phyloP scores from a whole-genome alignment of 2,329 filamentous ascomycete species.

The Monosporascus sp. region DNA sequence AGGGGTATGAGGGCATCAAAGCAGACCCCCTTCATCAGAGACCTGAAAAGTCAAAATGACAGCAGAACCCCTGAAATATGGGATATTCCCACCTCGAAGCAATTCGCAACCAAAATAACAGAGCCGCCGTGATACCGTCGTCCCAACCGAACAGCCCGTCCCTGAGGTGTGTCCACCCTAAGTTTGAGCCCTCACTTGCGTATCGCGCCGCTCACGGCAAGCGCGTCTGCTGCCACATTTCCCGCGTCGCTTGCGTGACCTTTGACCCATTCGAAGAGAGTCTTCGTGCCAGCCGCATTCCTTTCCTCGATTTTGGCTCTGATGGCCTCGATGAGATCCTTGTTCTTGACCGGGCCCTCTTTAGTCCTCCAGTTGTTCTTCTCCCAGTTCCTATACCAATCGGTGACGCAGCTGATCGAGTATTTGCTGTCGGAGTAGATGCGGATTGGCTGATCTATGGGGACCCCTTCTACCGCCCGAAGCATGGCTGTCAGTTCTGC shows the following conservation, averaged over 20 bases:
- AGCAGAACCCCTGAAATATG: too few species aligned
- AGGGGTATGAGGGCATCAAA: too few species aligned
- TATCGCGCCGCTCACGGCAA: slow-evolving; percentile 65
- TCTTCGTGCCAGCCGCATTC: slow-evolving; percentile 52
- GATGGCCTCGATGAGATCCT: slow-evolving; percentile 73
- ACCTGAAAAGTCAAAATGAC: too few species aligned
- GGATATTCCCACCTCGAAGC: too few species aligned
- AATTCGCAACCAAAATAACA: not conserved
- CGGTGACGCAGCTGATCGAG: slow-evolving; percentile 80
- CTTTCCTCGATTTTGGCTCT: slow-evolving; percentile 67
- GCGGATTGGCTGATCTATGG: slow-evolving; percentile 60
- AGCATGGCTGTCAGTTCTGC: slow-evolving; percentile 89
- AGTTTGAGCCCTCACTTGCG: not conserved
- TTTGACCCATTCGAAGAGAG: slow-evolving; percentile 82
- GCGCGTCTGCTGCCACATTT: slow-evolving; percentile 72
- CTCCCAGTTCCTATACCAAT: slow-evolving; percentile 77
- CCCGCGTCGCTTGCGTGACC: slow-evolving; percentile 70
- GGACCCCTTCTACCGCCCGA: slow-evolving; percentile 73
- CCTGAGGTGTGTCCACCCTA: not conserved
- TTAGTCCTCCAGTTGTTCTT: slow-evolving; percentile 73
- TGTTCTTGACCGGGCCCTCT: slow-evolving; percentile 73
- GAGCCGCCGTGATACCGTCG: not conserved
- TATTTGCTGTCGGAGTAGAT: slow-evolving; percentile 91
- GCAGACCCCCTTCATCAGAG: too few species aligned
- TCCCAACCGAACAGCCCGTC: not conserved